A percentile compares a stretch with the other conserved stretches of the same genome.
phyloP scores from a whole-genome alignment of 306 rosid species.

The Medicago lupulina region DNA sequence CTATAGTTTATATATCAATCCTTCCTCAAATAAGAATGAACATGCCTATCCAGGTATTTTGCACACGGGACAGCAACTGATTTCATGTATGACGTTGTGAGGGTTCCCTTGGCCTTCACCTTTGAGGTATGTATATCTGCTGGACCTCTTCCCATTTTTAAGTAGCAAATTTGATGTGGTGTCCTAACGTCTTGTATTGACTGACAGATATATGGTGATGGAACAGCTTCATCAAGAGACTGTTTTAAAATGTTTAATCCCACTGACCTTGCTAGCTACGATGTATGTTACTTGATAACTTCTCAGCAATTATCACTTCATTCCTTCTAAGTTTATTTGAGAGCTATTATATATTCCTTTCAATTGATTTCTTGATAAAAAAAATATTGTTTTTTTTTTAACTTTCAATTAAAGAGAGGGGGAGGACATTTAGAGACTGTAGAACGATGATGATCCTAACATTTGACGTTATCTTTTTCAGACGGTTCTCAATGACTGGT shows the following conservation, averaged over 20 bases:
- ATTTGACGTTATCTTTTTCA: slow-evolving; percentile 50
- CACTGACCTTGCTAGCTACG: slow-evolving; percentile 63
- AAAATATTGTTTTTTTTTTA: neutral
- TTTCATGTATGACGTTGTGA: slow-evolving; percentile 84
- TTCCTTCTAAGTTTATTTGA: slow-evolving; percentile 25
- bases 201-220: slow-evolving; percentile 88
- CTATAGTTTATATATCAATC: neutral
- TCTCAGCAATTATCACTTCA: slow-evolving; percentile 16
- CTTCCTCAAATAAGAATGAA: slow-evolving; percentile 34
- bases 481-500: slow-evolving; percentile 89
- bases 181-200: slow-evolving; percentile 39
- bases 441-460: slow-evolving; percentile 33
- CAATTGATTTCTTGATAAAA: neutral
- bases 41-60: slow-evolving; percentile 68
- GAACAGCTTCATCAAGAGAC: slow-evolving; percentile 75
- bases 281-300: slow-evolving; percentile 57
- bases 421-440: slow-evolving; percentile 12
- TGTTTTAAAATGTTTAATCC: slow-evolving; percentile 99
- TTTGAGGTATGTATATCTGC: slow-evolving; percentile 84
- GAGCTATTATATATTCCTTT: neutral
- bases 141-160: slow-evolving; percentile 25
- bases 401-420: slow-evolving; percentile 24
- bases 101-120: slow-evolving; percentile 94
- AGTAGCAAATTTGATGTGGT: slow-evolving; percentile 9
- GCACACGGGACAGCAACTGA: slow-evolving; percentile 99